phyloP scores from a whole-genome alignment of 1,139 yeast genomes.

The Debaryomyces nepalensis region DNA sequence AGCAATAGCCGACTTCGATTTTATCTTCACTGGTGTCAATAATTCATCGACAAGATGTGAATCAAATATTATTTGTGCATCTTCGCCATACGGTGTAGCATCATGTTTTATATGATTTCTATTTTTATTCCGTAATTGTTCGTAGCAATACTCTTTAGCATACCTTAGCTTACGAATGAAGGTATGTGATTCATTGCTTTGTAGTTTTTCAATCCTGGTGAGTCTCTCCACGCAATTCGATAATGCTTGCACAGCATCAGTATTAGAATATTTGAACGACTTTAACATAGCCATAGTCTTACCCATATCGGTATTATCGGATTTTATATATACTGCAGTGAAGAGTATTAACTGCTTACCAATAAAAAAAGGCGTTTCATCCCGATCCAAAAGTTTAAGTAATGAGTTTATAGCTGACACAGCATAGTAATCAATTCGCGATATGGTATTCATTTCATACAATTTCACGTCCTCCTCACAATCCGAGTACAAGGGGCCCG shows the following conservation, averaged over 20 bases:
- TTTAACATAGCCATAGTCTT: constrained; percentile 21
- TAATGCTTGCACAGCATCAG: constrained; percentile 17
- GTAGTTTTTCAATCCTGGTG: constrained; percentile 16
- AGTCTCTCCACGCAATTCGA: constrained; percentile 21
- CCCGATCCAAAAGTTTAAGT: constrained; percentile 25
- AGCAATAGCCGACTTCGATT: neutral
- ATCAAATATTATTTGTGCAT: neutral
- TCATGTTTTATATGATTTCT: neutral
- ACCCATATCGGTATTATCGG: constrained; percentile 17
- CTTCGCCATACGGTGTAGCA: neutral
- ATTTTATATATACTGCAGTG: constrained; percentile 23
- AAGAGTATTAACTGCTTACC: constrained; percentile 34
- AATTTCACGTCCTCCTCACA: constrained; percentile 22
- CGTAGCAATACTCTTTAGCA: neutral
- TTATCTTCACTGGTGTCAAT: neutral
- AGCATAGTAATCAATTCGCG: constrained; percentile 9
- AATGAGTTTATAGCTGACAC: constrained; percentile 17
- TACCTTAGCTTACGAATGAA: neutral
- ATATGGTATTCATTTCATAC: constrained; percentile 8
- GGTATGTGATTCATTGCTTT: constrained; percentile 2
- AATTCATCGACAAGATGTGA: neutral
- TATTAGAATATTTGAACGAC: constrained; percentile 17
- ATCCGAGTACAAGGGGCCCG: constrained; percentile 24
- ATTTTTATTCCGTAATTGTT: neutral
- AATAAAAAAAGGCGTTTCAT: constrained; percentile 35